Base-by-base conservation (phyloP, 2,329 filamentous ascomycete species). In the Pseudogymnoascus verrucosus region DNA sequence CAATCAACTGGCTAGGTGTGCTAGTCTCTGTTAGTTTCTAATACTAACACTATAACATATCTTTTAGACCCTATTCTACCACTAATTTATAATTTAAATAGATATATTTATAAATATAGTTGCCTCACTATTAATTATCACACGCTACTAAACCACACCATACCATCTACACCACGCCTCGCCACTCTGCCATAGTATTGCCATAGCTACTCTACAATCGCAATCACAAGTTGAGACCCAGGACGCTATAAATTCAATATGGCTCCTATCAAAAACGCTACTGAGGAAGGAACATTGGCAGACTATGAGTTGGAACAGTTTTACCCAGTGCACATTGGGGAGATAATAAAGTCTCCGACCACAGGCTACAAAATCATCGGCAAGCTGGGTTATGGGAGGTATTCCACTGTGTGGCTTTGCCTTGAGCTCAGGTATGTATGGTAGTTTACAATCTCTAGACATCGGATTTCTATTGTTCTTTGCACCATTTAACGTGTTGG, bases 401-500 rank as follows among this genome's bases (percentile, higher is more conserved):
- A 70, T 67, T 77, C 77, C 4, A 81, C 77, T 10, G 76, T 80
- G 57, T 81, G 77, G 79, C 74, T 80, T 51, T 77, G 75, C 39
- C 68, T 69, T 5, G 73, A 76, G 67, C 64, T 64, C 14, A 10
- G 23, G 61, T 65, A 64, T 37, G 16, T 42, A 42, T 47, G 26
- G 19, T 26, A 26, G 3, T 47, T 26, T 47, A 5, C 21, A 21
- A 19, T 44, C 16, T 34, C 21, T 61, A 23, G 19, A 16, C 12
- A 12, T 5, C 19, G 21, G 21, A 5, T 14, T 14, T 47, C 42
- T 16, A 8, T 47, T 5, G 5, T 23, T 47, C 42, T 47, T 47
- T 14, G 23, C 14, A 6, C 42, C n/a, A 3, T 26, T 47, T 26
- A 14, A 5, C 5, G 5, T 44, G 11, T 12, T 4, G 10, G 19